Percentiles rank a stretch among this genome's conserved stretches.
Evolutionary conservation across 164 flowering plant species (phyloP).

Genomic region (Warburgia ugandensis): DNA sequence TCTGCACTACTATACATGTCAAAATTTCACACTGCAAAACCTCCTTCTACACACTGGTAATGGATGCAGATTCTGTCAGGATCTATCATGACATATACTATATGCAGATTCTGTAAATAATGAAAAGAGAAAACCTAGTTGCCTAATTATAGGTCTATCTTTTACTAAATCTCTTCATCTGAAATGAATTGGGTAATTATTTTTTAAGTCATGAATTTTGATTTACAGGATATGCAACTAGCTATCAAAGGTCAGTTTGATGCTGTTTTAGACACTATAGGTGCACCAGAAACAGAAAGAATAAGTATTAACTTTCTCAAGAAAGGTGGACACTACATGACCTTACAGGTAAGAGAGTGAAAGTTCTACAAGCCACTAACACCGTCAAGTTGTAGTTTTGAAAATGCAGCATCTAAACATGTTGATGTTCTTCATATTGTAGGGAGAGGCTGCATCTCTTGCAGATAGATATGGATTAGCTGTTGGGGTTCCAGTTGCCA

Average conservation of each 20-base stretch:
- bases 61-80: too few species aligned
- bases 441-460: slow-evolving; percentile 92
- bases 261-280: slow-evolving; percentile 95
- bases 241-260: slow-evolving; percentile 69
- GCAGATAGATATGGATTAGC: slow-evolving; percentile 78
- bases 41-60: too few species aligned
- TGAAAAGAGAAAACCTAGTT: too few species aligned
- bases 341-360: slow-evolving; percentile 62
- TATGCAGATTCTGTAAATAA: too few species aligned
- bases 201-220: neutral
- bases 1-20: too few species aligned
- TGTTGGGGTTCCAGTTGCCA: slow-evolving; percentile 66
- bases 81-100: too few species aligned
- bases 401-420: neutral
- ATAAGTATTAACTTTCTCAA: slow-evolving; percentile 59
- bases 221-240: slow-evolving; percentile 58
- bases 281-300: slow-evolving; percentile 76
- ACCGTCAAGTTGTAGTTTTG: slow-evolving; percentile 1
- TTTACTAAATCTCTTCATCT: too few species aligned
- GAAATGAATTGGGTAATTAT: too few species aligned
- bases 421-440: slow-evolving; percentile 6
- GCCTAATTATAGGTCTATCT: too few species aligned
- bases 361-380: neutral
- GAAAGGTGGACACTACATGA: slow-evolving; percentile 93
- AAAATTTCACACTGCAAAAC: too few species aligned